phyloP scores from a whole-genome alignment of 2,329 filamentous ascomycete genomes.

The Talaromyces rugulosus region DNA sequence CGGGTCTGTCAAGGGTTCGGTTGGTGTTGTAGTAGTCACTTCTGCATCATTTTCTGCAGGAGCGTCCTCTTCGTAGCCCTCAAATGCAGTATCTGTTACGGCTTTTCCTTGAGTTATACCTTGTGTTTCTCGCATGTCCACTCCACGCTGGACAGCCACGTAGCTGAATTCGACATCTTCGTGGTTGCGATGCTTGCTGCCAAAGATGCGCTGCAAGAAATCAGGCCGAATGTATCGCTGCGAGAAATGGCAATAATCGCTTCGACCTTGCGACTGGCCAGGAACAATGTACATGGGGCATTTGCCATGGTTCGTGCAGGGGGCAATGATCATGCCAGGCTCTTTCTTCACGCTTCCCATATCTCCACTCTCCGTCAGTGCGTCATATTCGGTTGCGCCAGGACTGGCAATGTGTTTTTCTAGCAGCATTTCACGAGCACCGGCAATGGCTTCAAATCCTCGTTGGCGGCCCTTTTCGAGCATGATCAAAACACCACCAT shows the following conservation, averaged over 20 bases:
- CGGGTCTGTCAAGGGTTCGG: slow-evolving; percentile 3
- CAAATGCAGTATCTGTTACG: slow-evolving; percentile 64
- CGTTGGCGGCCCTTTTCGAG: slow-evolving; percentile 87
- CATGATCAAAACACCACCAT: slow-evolving; percentile 81
- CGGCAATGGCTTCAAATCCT: slow-evolving; percentile 88
- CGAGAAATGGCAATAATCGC: slow-evolving; percentile 86
- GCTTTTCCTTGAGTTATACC: slow-evolving; percentile 49
- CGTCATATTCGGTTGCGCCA: slow-evolving; percentile 41
- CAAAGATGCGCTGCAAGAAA: slow-evolving; percentile 75
- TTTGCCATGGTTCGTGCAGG: slow-evolving; percentile 79
- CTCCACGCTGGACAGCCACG: slow-evolving; percentile 75
- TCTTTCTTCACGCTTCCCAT: slow-evolving; percentile 43
- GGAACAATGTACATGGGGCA: slow-evolving; percentile 84
- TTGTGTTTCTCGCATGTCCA: slow-evolving; percentile 48
- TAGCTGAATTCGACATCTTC: slow-evolving; percentile 92
- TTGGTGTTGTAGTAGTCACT: slow-evolving; percentile 6
- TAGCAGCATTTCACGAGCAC: slow-evolving; percentile 73
- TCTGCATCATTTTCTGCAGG: slow-evolving; percentile 5
- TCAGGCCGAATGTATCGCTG: slow-evolving; percentile 82
- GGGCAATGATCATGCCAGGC: slow-evolving; percentile 58
- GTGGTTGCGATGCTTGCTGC: slow-evolving; percentile 66
- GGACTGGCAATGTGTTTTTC: slow-evolving; percentile 67
- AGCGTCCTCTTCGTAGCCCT: slow-evolving; percentile 57
- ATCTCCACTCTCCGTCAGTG: slow-evolving; percentile 28
- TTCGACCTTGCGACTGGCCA: slow-evolving; percentile 68